Percentiles rank a stretch among this genome's conserved stretches.
Conservation (phyloP, 2,329 filamentous ascomycete genomes). For the Endocalyx cinctus region DNA sequence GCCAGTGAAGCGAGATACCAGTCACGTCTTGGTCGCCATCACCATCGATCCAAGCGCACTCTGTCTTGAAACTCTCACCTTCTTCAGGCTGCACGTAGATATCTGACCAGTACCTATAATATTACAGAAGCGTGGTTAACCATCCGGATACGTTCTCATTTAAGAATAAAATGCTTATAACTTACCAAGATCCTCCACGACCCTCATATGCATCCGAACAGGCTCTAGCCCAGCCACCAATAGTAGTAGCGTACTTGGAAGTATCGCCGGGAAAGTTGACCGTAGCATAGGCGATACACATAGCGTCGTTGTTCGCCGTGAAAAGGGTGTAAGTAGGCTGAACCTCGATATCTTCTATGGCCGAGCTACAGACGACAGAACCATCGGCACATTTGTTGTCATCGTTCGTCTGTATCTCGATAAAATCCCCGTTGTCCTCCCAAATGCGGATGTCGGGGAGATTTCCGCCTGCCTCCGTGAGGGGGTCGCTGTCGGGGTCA, state of each 20-base stretch:
- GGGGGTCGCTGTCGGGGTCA: neutral
- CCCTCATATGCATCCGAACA: slow-evolving; percentile 1
- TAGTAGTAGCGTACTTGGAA: slow-evolving; percentile 1
- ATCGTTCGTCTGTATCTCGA: slow-evolving; percentile 2
- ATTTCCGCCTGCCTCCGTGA: slow-evolving; percentile 1
- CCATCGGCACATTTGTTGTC: slow-evolving; percentile 2
- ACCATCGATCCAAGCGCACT: slow-evolving; percentile 1
- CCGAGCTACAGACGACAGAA: neutral
- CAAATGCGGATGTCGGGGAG: slow-evolving; percentile 2
- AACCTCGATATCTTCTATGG: slow-evolving; percentile 1
- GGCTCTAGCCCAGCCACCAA: slow-evolving; percentile 1
- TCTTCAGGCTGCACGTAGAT: slow-evolving; percentile 1
- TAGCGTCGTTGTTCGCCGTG: slow-evolving; percentile 1
- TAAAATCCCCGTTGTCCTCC: neutral
- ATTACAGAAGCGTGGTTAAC: neutral
- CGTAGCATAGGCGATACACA: slow-evolving; percentile 2
- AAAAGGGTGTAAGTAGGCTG: slow-evolving; percentile 2
- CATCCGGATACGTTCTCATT: neutral
- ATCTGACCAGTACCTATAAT: slow-evolving; percentile 1
- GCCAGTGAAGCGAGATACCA: slow-evolving; percentile 3
- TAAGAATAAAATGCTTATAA: neutral
- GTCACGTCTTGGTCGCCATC: slow-evolving; percentile 1
- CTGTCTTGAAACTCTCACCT: slow-evolving; percentile 1
- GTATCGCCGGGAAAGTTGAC: slow-evolving; percentile 2
- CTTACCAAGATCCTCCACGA: slow-evolving; percentile 2